Evolutionary conservation across 129 eudicot species (phyloP).

Genomic region (Artemisia argyi): DNA sequence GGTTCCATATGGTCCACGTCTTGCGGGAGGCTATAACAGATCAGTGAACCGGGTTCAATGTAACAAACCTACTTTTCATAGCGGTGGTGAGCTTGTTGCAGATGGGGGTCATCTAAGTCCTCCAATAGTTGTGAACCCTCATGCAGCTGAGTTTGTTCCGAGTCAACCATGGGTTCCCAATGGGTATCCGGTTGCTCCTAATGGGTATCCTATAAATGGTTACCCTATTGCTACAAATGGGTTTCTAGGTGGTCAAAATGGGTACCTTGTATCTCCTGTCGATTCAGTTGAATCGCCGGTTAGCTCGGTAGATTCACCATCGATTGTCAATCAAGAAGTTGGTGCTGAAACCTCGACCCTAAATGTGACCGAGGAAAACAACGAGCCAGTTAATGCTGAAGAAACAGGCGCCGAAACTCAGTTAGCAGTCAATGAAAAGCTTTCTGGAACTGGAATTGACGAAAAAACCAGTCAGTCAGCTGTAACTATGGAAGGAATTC

Average conservation of each 20-base stretch:
- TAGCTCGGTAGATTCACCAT: constrained; percentile 31
- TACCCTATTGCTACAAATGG: constrained; percentile 40
- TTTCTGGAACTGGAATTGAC: constrained; percentile 1
- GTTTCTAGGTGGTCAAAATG: constrained; percentile 43
- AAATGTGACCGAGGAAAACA: neutral
- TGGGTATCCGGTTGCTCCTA: constrained; percentile 52
- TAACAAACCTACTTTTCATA: constrained; percentile 46
- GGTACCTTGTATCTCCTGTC: constrained; percentile 34
- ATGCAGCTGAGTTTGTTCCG: constrained; percentile 91
- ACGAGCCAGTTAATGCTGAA: constrained; percentile 23
- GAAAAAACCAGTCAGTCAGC: constrained; percentile 5
- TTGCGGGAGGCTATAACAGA: constrained; percentile 79
- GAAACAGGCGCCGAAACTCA: constrained; percentile 26
- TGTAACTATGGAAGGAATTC: constrained; percentile 7
- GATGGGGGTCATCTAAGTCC: constrained; percentile 61
- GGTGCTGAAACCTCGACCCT: constrained; percentile 30
- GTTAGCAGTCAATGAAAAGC: constrained; percentile 24
- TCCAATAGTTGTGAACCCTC: constrained; percentile 88
- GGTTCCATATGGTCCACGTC: constrained; percentile 95
- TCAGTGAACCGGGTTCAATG: constrained; percentile 63
- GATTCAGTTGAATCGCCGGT: constrained; percentile 35
- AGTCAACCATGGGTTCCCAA: constrained; percentile 45
- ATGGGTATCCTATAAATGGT: constrained; percentile 62
- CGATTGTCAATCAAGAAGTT: constrained; percentile 32
- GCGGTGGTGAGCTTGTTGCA: constrained; percentile 40